Evolutionary conservation across 768 basidiomycete genomes (phyloP), one percentile per base, ranked within the genome.

Genomic region (Kwoniella sp.): DNA sequence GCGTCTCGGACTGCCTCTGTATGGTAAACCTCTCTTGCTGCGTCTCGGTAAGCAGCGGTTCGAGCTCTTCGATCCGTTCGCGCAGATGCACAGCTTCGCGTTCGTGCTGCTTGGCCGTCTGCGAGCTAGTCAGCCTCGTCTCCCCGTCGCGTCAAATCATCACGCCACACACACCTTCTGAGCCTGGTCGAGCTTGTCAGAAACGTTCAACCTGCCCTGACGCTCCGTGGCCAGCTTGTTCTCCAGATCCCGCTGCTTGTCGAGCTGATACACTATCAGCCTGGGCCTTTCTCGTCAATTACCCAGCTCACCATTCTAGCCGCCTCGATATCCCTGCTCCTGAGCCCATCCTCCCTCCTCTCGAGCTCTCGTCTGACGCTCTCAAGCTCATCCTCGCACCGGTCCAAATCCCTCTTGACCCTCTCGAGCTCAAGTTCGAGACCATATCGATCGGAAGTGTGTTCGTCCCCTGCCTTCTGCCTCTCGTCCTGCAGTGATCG

Each of bases 351-450:
- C 54, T 90, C 88, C 41, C 80, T 78, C 41, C 84, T 81, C 12
- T 82, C 80, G 5, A 88, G 71, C 33, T 90, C 88, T 53, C 81
- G 79, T 48, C 85, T 78, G 3, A 84, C 81, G 28, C 86, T 81
- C 19, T 80, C 74, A 4, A 93, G 77, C 46, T 93, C 89, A 57
- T 85, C 84, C 63, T 93, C 87, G 1, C 85, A 78, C 3, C 87
- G 78, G 58, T 85, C 84, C 33, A 95, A 64, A 67, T 99, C 93
- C 25, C 91, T 80, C 71, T 85, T 85, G 42, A 91, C 76, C 2
- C 89, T 77, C 57, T 96, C 93, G 0, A 87, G 79, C 73, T 99
- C 92, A 17, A 96, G 80, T 70, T 95, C 88, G 27, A 96, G 76
- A 0, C 87, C 87, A 77, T 89, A 88, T 37, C 83, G 79, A 20